Percentiles rank a stretch among this genome's conserved stretches.
Conservation (phyloP, 495 filamentous ascomycete species). For the Baudoinia panamericana region DNA sequence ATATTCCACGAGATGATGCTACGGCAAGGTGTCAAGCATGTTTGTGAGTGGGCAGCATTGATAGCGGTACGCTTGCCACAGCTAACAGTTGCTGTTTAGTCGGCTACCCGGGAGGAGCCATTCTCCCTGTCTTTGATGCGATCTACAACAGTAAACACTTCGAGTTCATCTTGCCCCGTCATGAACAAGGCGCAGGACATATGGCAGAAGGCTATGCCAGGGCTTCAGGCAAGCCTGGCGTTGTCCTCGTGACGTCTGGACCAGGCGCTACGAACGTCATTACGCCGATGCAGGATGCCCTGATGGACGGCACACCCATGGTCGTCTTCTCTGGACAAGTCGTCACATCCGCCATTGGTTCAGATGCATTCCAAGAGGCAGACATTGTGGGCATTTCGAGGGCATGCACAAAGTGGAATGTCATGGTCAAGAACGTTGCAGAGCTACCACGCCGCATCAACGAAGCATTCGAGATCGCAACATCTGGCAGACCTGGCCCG, state of each 20-base stretch:
- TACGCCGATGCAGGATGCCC: constrained; percentile 65
- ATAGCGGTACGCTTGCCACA: constrained; percentile 1
- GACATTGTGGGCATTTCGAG: constrained; percentile 65
- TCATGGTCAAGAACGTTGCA: constrained; percentile 68
- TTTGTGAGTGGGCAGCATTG: constrained; percentile 40
- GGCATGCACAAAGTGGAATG: constrained; percentile 75
- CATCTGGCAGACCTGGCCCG: constrained; percentile 60
- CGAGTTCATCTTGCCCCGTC: constrained; percentile 63
- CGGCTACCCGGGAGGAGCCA: constrained; percentile 66
- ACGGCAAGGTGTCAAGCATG: constrained; percentile 76
- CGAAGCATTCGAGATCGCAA: constrained; percentile 77
- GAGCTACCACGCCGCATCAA: constrained; percentile 68
- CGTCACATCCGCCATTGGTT: constrained; percentile 56
- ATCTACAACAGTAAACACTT: constrained; percentile 73
- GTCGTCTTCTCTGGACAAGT: constrained; percentile 74
- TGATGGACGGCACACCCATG: constrained; percentile 67
- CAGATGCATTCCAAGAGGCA: constrained; percentile 70
- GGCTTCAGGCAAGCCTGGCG: constrained; percentile 59
- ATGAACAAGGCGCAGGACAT: constrained; percentile 71
- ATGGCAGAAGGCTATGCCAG: constrained; percentile 73
- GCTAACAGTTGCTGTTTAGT: constrained; percentile 31
- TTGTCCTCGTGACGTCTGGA: constrained; percentile 67
- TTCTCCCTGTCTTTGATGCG: constrained; percentile 73
- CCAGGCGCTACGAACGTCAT: constrained; percentile 69
- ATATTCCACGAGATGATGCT: constrained; percentile 99